Conservation (phyloP, 225 moss, liverwort and hornwort genomes). For the Bryoerythrophyllum caledonicum region DNA sequence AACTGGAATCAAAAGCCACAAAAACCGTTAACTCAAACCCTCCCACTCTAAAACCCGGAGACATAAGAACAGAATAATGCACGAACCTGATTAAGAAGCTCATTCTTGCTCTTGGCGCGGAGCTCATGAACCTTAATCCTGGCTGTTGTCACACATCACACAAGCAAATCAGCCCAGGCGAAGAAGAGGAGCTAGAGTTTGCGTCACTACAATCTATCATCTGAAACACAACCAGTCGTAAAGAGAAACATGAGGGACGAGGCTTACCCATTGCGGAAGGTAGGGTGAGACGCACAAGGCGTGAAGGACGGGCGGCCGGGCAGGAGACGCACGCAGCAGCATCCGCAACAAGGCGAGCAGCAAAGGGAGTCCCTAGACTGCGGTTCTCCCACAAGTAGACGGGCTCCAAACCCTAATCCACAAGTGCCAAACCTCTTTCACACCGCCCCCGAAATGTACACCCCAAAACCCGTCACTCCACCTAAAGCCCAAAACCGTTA, state of each 20-base stretch:
- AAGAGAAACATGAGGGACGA: background rate
- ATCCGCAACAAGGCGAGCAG: constrained; percentile 7
- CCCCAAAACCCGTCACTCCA: background rate
- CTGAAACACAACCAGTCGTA: background rate
- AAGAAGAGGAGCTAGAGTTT: background rate
- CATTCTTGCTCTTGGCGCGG: constrained; percentile 61
- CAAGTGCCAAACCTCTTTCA: background rate
- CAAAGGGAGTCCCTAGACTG: fast-evolving
- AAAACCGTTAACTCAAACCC: background rate
- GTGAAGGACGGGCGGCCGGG: background rate
- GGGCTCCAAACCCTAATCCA: constrained; percentile 26
- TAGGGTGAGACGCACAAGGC: background rate
- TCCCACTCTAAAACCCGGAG: background rate
- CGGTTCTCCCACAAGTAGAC: constrained; percentile 17
- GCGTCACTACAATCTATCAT: background rate
- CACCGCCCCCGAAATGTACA: background rate
- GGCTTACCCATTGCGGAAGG: constrained; percentile 37
- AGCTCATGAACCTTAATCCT: constrained; percentile 67
- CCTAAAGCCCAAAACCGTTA: no score
- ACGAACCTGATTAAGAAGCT: constrained; percentile 54
- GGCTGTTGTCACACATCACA: constrained; percentile 40
- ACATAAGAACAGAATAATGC: background rate
- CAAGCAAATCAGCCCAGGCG: background rate
- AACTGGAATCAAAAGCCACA: constrained; percentile 39
- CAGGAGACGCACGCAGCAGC: background rate